Conservation (phyloP, 257 asterid species). For the Plectranthus barbatus region DNA sequence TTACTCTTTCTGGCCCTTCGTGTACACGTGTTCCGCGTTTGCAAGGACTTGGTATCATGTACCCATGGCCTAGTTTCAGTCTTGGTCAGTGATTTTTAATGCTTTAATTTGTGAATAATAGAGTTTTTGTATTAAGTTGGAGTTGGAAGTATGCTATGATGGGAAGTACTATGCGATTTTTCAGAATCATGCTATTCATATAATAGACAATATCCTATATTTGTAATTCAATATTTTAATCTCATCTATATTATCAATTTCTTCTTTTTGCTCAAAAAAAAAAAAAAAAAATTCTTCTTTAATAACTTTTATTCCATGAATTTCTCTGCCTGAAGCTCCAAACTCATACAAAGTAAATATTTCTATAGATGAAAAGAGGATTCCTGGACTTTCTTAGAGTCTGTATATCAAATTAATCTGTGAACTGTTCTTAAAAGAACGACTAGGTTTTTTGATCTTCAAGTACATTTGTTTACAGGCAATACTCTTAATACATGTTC, state of each 20-base stretch:
- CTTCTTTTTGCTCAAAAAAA: too few species aligned
- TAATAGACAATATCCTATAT: background rate
- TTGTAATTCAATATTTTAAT: background rate
- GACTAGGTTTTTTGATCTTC: constrained; percentile 15
- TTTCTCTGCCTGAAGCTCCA: background rate
- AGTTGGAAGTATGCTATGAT: background rate
- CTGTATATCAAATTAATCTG: background rate
- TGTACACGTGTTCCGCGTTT: constrained; percentile 52
- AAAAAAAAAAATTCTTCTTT: too few species aligned
- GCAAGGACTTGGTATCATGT: constrained; percentile 81
- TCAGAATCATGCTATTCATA: background rate
- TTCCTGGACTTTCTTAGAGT: background rate
- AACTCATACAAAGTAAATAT: background rate
- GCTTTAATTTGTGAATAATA: background rate
- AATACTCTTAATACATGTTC: constrained; percentile 70
- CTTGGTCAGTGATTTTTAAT: constrained; percentile 56
- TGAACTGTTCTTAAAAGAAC: background rate
- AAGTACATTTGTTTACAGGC: constrained; percentile 46
- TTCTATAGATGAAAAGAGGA: background rate
- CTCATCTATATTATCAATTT: background rate
- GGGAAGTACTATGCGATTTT: background rate
- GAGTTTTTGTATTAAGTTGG: background rate
- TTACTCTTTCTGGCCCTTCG: constrained; percentile 85
- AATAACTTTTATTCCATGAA: background rate
- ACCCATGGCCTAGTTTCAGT: constrained; percentile 83